Base-by-base conservation (phyloP, 2,329 filamentous ascomycete genomes). In the Podosphaera fusca region DNA sequence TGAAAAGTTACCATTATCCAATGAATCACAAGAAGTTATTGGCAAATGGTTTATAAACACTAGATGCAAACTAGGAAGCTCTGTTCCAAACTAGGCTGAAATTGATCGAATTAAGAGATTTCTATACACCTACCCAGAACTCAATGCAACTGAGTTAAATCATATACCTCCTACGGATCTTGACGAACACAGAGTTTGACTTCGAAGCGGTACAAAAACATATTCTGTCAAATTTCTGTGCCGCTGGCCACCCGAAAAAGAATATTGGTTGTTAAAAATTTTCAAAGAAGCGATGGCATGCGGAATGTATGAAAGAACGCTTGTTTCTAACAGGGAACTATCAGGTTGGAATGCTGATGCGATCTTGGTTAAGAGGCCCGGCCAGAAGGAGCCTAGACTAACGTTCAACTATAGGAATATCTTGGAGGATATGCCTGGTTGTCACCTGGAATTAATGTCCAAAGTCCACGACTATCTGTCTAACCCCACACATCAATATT, bases 341-440 rank as follows among this genome's bases (percentile, higher is more conserved):
- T 55, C 54, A 14, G 4, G 34, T 21, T 54, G 51, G 33, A 54
- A 54, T n/a, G 51, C 51, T 29, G 31, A 54, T 29, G 51, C 51
- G n/a, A 21, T 36, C 6, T 12, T 55, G 7, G 52, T 55, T 2
- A 4, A 36, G 7, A 55, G 40, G 31, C 35, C 35, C 5, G 35
- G 35, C n/a, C 45, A 49, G 45, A 49, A 49, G 29, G 8, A 49
- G 21, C 46, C 30, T 38, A 9, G 55, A 31, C 30, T 56, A 5
- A 51, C 50, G 29, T 58, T 58, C 52, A 55, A 58, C 46, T 59
- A 59, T 55, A 29, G 29, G 36, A 54, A 56, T 29, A 30, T 57
- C 30, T 14, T 12, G 14, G 55, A 59, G 36, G 12, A 57, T 9
- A 50, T 57, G 29, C 55, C 50, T 30, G 55, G 34, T 12, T 50